Evolutionary conservation across 164 flowering plant species (phyloP).

Genomic region (Piper longum): DNA sequence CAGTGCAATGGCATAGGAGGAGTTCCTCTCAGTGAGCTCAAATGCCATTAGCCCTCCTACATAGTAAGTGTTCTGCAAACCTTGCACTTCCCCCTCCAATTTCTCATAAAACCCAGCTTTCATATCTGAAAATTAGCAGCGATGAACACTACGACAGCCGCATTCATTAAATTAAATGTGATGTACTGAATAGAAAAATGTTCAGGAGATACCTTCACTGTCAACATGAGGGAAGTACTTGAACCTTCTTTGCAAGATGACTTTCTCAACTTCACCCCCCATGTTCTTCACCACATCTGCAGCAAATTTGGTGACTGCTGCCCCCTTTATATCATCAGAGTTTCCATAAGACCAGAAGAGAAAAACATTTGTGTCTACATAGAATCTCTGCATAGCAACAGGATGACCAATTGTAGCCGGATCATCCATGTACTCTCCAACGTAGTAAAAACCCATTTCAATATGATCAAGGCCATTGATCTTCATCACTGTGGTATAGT

Average conservation of each 20-base stretch:
- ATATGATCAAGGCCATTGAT: slow-evolving; percentile 55
- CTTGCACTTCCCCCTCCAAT: slow-evolving; percentile 61
- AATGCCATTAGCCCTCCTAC: slow-evolving; percentile 75
- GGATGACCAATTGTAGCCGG: slow-evolving; percentile 65
- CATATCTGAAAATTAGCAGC: slow-evolving; percentile 32
- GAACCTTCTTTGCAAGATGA: slow-evolving; percentile 51
- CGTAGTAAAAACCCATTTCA: slow-evolving; percentile 64
- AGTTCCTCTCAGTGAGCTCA: slow-evolving; percentile 79
- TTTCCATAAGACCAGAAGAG: slow-evolving; percentile 83
- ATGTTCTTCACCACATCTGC: slow-evolving; percentile 31
- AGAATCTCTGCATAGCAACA: slow-evolving; percentile 75
- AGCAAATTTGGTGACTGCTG: slow-evolving; percentile 34
- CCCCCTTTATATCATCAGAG: slow-evolving; percentile 35
- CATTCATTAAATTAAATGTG: too few species aligned
- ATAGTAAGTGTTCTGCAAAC: slow-evolving; percentile 48
- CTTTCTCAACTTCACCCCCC: slow-evolving; percentile 44
- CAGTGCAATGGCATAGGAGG: slow-evolving; percentile 55
- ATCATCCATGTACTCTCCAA: slow-evolving; percentile 64
- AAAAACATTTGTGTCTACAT: slow-evolving; percentile 48
- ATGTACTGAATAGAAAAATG: not conserved
- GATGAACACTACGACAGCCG: too few species aligned
- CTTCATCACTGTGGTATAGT: slow-evolving; percentile 71
- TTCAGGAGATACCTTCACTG: slow-evolving; percentile 42
- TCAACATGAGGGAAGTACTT: slow-evolving; percentile 69
- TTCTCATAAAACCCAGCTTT: slow-evolving; percentile 55